Conservation (phyloP, 2,329 filamentous ascomycete species). For the Huntiella omanensis region DNA sequence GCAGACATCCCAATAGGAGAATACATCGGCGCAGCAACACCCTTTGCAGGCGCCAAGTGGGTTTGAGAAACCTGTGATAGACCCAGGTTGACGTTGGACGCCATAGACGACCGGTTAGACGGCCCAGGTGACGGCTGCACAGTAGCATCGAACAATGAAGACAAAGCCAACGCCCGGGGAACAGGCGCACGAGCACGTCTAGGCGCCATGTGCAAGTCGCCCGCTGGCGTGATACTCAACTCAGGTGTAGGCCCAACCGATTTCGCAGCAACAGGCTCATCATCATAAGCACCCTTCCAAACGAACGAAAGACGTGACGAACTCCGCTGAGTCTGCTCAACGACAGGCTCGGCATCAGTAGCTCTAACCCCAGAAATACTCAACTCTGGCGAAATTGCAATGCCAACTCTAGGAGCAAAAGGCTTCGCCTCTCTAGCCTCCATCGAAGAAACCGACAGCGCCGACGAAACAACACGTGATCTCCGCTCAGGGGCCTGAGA, state of each 20-base stretch:
- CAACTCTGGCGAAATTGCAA: constrained; percentile 2
- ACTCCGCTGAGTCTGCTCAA: neutral
- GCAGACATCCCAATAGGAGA: constrained; percentile 9
- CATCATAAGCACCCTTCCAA: constrained; percentile 2
- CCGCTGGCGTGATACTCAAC: constrained; percentile 2
- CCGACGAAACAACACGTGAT: constrained; percentile 8
- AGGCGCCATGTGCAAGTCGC: neutral
- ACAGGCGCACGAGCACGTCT: neutral
- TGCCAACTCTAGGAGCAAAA: constrained; percentile 1
- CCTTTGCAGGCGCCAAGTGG: constrained; percentile 2
- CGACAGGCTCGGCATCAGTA: neutral
- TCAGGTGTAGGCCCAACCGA: neutral
- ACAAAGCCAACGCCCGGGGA: constrained; percentile 6
- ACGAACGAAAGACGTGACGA: constrained; percentile 1
- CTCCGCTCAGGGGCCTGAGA: constrained; percentile 11
- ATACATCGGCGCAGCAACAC: constrained; percentile 2
- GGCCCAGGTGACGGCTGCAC: constrained; percentile 1
- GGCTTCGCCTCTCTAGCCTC: constrained; percentile 15
- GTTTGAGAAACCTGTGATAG: constrained; percentile 1
- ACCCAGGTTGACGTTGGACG: neutral
- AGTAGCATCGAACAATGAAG: constrained; percentile 6
- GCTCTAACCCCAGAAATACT: neutral
- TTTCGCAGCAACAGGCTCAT: constrained; percentile 3
- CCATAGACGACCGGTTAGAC: no score
- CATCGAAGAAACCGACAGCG: constrained; percentile 13